These are phyloP conservation scores for Fistulinella staudtii DNA, from an alignment of 1,284 basidiomycete species.

Conservation along the genomic window DNA sequence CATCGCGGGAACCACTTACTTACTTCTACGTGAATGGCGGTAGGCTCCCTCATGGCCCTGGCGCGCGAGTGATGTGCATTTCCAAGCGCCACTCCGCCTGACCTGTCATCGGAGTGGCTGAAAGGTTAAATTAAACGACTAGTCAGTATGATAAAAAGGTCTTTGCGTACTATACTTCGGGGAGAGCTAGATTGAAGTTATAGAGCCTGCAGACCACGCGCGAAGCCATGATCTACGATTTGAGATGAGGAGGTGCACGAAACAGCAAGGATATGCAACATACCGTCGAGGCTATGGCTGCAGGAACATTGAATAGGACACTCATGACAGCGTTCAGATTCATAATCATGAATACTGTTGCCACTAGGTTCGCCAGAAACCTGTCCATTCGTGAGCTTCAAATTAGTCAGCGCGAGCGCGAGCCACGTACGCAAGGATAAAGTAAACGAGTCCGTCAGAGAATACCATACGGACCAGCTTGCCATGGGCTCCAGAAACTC, in stretches of 20 bases:
- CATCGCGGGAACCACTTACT: conserved; percentile 5
- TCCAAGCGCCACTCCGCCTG: conserved; percentile 31
- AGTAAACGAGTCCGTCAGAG: conserved; percentile 33
- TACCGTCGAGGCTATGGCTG: conserved; percentile 41
- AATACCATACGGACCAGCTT: conserved; percentile 33
- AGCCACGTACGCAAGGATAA: conserved; percentile 30
- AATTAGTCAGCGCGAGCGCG: not conserved
- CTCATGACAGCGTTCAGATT: conserved; percentile 34
- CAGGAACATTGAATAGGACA: conserved; percentile 36
- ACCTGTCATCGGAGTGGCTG: conserved; percentile 32
- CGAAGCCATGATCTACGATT: conserved; percentile 59
- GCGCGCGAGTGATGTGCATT: conserved; percentile 19
- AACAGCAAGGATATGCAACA: conserved; percentile 9
- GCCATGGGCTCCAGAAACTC: conserved; percentile 16
- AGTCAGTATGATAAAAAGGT: not conserved
- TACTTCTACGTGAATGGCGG: conserved; percentile 35
- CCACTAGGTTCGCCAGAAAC: conserved; percentile 34
- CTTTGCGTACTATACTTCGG: conserved; percentile 54
- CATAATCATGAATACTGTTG: conserved; percentile 34
- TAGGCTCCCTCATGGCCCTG: conserved; percentile 14
- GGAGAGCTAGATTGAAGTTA: conserved; percentile 50
- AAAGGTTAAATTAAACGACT: conserved; percentile 3
- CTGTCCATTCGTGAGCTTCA: conserved; percentile 10
- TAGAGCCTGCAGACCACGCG: conserved; percentile 65
- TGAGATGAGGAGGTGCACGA: not conserved